A percentile compares a stretch with the other conserved stretches of the same genome.
These are phyloP conservation scores for Colletotrichum filicis DNA, from an alignment of 2,329 filamentous ascomycete genomes.

Conservation along the genomic window DNA sequence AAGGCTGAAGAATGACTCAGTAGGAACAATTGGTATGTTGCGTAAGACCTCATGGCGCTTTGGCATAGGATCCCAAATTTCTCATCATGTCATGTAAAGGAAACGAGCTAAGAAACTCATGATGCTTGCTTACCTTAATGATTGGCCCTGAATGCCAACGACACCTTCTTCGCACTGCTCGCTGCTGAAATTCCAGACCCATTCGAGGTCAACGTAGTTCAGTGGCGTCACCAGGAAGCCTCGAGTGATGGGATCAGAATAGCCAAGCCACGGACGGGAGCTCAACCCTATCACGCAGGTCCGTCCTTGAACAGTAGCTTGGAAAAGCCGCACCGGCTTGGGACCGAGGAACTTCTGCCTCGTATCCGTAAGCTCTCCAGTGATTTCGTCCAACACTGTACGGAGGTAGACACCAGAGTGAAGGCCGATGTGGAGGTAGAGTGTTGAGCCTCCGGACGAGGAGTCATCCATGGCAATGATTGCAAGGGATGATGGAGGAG, in stretches of 20 bases:
- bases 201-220: constrained; percentile 88
- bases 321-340: constrained; percentile 89
- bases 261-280: constrained; percentile 95
- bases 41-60: constrained; percentile 65
- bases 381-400: constrained; percentile 94
- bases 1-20: constrained; percentile 66
- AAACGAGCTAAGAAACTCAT: constrained; percentile 44
- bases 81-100: constrained; percentile 68
- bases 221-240: constrained; percentile 93
- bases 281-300: constrained; percentile 90
- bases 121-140: constrained; percentile 74
- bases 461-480: constrained; percentile 98
- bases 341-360: constrained; percentile 94
- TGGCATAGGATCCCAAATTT: constrained; percentile 67
- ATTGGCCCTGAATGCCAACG: constrained; percentile 91
- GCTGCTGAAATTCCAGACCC: constrained; percentile 96
- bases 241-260: constrained; percentile 87
- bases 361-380: constrained; percentile 94
- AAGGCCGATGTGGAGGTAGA: constrained; percentile 95
- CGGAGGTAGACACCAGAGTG: constrained; percentile 96
- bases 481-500: constrained; percentile 85
- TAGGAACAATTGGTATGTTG: constrained; percentile 94
- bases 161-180: constrained; percentile 94
- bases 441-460: constrained; percentile 84
- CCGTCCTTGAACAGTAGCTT: constrained; percentile 87